Percentiles rank a stretch among this genome's conserved stretches.
phyloP scores from a whole-genome alignment of 2,329 filamentous ascomycete species.

The Mycogone perniciosa region DNA sequence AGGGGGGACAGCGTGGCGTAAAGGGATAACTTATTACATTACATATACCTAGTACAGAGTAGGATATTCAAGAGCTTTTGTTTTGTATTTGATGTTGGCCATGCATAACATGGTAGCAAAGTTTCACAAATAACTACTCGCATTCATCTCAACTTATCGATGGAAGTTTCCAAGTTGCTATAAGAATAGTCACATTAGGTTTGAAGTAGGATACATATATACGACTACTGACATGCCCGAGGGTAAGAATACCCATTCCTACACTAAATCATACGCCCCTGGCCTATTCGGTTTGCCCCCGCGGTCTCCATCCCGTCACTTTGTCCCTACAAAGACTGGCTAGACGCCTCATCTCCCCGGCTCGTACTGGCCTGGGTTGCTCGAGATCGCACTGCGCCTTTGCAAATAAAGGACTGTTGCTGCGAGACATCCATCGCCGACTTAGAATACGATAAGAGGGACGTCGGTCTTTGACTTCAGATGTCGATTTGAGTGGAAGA shows the following conservation, averaged over 20 bases:
- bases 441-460: conserved; percentile 12
- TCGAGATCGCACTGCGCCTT: conserved; percentile 24
- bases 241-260: neutral
- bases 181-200: too few species aligned
- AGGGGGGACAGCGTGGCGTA: neutral
- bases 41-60: neutral
- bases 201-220: neutral
- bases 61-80: neutral
- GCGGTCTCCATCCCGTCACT: conserved; percentile 6
- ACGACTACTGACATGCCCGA: neutral
- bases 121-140: too few species aligned
- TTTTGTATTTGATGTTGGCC: neutral
- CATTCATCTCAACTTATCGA: too few species aligned
- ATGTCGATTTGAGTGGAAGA: neutral
- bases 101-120: too few species aligned
- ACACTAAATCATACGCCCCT: neutral
- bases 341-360: conserved; percentile 24
- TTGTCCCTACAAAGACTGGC: conserved; percentile 16
- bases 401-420: conserved; percentile 19
- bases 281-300: conserved; percentile 6
- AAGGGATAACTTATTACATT: neutral
- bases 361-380: conserved; percentile 26
- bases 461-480: neutral
- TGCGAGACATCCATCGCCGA: conserved; percentile 18
- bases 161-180: too few species aligned